Evolutionary conservation across 2,329 filamentous ascomycete species (phyloP), one percentile per base, ranked within the genome.

Genomic region (Aspergillus novofumigatus): DNA sequence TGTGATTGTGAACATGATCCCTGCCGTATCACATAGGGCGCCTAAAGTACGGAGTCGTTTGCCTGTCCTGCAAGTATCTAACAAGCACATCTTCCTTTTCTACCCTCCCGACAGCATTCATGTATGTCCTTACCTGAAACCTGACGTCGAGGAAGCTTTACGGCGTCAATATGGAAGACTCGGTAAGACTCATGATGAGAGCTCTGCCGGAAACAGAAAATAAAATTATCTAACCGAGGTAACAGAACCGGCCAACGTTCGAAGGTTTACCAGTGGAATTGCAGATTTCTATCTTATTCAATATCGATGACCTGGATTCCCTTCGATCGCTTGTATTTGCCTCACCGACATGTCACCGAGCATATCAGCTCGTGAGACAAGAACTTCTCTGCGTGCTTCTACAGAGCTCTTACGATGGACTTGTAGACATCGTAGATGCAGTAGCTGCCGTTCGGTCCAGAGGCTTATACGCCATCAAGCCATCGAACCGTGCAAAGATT

Each of bases 371-470:
- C 1, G 54, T 57, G 14, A 49, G 61, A 9, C 41, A 51, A 0
- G 49, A 63, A 10, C 2, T 58, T 2, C 58, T 61, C 1, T 20
- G 26, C 0, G n/a, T 25, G 5, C 4, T 59, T 6, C 11, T 67
- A 3, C 49, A 49, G 20, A 20, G 10, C 9, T 47, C 57, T 10
- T 59, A 64, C 32, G 51, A 47, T 20, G 56, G 52, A 7, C 35
- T 59, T 11, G 54, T 67, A 2, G 49, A 57, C 7, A 56, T 65
- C 2, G 7, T 35, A 4, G 66, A 67, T 25, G 64, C 63, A 20
- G 35, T 67, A 11, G 45, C 55, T 29, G 64, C 64, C 9, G 35
- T 65, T 14, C 64, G 64, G 28, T 65, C 66, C 2, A 54, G 53
- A 53, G 57, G 55, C 1, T 28, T 67, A 1, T 29, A 54, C 3